Evolutionary conservation across 768 basidiomycete genomes (phyloP).

Genomic region (Daedalea quercina): DNA sequence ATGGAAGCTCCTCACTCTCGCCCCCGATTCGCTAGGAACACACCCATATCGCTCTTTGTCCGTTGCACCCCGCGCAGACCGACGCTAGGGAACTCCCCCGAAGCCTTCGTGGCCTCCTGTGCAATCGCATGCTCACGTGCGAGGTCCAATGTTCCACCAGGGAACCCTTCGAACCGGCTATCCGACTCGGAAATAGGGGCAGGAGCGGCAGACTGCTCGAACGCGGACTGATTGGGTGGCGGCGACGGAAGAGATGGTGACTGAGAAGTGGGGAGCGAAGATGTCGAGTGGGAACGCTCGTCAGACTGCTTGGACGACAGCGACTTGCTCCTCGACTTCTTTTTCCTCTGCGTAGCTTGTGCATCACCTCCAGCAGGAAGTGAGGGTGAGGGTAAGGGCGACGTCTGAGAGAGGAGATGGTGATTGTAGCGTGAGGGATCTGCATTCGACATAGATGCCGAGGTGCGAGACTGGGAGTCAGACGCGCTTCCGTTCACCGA

Average conservation of each 20-base stretch:
- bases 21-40: constrained; percentile 34
- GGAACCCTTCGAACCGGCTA: constrained; percentile 29
- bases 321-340: constrained; percentile 16
- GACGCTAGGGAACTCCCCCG: constrained; percentile 29
- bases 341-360: constrained; percentile 5
- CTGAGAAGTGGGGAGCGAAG: constrained; percentile 36
- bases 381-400: constrained; percentile 4
- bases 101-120: neutral
- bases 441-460: constrained; percentile 33
- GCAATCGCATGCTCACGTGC: neutral
- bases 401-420: constrained; percentile 17
- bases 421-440: constrained; percentile 20
- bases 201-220: neutral
- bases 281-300: constrained; percentile 28
- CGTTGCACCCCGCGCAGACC: constrained; percentile 29
- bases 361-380: constrained; percentile 1
- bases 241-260: constrained; percentile 40
- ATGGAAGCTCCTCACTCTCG: too few species aligned
- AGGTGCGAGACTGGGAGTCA: constrained; percentile 57
- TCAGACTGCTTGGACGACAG: constrained; percentile 16
- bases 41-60: constrained; percentile 32
- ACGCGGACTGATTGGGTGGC: constrained; percentile 26
- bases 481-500: constrained; percentile 38
- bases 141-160: constrained; percentile 18
- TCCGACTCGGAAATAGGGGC: neutral